Evolutionary conservation across 2,329 filamentous ascomycete genomes (phyloP).

Genomic region (Chrysoporthe cubensis): DNA sequence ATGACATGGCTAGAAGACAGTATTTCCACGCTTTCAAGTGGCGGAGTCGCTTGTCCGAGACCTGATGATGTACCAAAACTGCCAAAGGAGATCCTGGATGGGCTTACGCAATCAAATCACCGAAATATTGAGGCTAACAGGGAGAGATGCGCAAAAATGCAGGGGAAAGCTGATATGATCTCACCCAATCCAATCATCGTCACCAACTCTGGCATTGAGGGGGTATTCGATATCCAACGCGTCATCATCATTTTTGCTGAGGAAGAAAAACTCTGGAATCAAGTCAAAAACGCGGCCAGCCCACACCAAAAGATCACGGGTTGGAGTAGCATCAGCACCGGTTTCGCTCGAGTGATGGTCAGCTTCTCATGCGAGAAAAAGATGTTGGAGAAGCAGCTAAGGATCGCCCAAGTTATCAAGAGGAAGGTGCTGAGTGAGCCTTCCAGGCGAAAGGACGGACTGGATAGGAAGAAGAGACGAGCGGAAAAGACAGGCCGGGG

Average conservation of each 20-base stretch:
- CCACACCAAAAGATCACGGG: constrained; percentile 2
- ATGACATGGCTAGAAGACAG: not conserved
- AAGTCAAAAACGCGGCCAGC: not conserved
- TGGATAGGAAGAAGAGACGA: not conserved
- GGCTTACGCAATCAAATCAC: not conserved
- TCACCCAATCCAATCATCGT: constrained; percentile 2
- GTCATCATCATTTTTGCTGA: not conserved
- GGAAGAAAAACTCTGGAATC: not conserved
- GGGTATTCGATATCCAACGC: not conserved
- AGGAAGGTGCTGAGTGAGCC: not conserved
- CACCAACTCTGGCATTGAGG: not conserved
- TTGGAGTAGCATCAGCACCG: not conserved
- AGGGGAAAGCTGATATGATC: not conserved
- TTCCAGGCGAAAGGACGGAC: not conserved
- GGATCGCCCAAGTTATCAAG: not conserved
- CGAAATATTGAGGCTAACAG: not conserved
- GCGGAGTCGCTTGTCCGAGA: not conserved
- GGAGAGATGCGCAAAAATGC: not conserved
- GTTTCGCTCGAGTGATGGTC: constrained; percentile 2
- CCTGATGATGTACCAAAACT: not conserved
- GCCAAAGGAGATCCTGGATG: not conserved
- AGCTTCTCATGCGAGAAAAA: constrained; percentile 3
- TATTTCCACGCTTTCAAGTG: not conserved
- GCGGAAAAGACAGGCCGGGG: not conserved
- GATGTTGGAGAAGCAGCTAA: not conserved